Percentiles rank a stretch among this genome's conserved stretches.
Evolutionary conservation across 2,329 filamentous ascomycete genomes (phyloP).

Genomic region (Dothiorella sarmentorum): DNA sequence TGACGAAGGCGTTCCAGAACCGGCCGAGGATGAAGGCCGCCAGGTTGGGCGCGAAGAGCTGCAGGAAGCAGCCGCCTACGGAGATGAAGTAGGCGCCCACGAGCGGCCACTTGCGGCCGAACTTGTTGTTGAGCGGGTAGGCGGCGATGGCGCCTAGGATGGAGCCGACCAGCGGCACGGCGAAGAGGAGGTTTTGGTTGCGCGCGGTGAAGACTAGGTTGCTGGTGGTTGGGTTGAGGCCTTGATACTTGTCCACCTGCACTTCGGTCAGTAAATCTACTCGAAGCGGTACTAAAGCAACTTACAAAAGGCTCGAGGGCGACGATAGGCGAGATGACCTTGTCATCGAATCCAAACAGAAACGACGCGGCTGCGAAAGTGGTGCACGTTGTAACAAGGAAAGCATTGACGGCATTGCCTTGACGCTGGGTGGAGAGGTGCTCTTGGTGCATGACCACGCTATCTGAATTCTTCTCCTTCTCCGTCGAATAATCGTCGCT

Average conservation of each 20-base stretch:
- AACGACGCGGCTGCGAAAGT: conserved; percentile 8
- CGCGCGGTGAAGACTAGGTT: conserved; percentile 8
- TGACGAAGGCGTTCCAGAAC: conserved; percentile 11
- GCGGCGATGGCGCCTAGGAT: conserved; percentile 11
- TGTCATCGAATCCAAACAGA: conserved; percentile 14
- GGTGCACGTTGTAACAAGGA: conserved; percentile 1
- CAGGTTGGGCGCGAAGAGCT: conserved; percentile 6
- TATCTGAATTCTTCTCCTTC: not conserved
- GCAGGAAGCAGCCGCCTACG: conserved; percentile 14
- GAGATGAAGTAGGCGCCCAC: conserved; percentile 5
- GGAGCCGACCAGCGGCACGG: conserved; percentile 13
- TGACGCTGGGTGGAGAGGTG: conserved; percentile 1
- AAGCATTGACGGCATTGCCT: conserved; percentile 3
- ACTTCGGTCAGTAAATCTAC: not conserved
- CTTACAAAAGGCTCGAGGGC: conserved; percentile 10
- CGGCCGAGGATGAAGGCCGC: conserved; percentile 7
- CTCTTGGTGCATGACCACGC: not conserved
- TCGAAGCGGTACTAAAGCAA: not conserved
- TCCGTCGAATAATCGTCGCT: not conserved
- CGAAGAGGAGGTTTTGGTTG: conserved; percentile 14
- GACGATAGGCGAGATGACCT: conserved; percentile 12
- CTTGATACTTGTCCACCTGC: conserved; percentile 8
- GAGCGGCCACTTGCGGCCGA: conserved; percentile 8
- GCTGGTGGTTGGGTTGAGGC: conserved; percentile 1
- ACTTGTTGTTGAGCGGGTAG: conserved; percentile 14